phyloP scores from a whole-genome alignment of 257 asterid genomes.

The Oldenlandia corymbosa region DNA sequence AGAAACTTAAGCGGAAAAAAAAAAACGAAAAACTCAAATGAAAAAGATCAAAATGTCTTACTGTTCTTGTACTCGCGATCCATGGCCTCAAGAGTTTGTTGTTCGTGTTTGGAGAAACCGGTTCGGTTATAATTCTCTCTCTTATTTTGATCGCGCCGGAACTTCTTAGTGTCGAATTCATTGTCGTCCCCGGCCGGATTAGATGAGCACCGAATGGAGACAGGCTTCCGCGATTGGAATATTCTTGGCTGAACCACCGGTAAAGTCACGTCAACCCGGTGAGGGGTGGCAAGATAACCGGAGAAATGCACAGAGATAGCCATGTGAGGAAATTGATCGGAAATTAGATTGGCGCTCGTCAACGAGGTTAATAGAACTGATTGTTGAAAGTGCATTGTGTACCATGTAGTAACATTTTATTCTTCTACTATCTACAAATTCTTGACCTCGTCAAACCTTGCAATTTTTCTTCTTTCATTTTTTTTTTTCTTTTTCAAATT shows the following conservation, averaged over 20 bases:
- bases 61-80: slow-evolving; percentile 65
- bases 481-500: too few species aligned
- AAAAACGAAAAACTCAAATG: too few species aligned
- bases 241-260: slow-evolving; percentile 64
- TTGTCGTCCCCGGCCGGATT: slow-evolving; percentile 31
- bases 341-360: slow-evolving; percentile 30
- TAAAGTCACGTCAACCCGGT: slow-evolving; percentile 32
- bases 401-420: too few species aligned
- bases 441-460: too few species aligned
- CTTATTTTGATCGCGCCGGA: slow-evolving; percentile 77
- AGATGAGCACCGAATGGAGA: slow-evolving; percentile 53
- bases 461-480: too few species aligned
- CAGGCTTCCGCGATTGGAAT: slow-evolving; percentile 37
- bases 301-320: slow-evolving; percentile 74
- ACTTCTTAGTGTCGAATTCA: slow-evolving; percentile 74
- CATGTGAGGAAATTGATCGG: slow-evolving; percentile 27
- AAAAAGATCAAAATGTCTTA: slow-evolving; percentile 24
- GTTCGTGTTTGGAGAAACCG: slow-evolving; percentile 82
- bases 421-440: too few species aligned
- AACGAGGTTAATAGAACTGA: too few species aligned
- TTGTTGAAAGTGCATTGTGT: too few species aligned
- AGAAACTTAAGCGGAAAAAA: too few species aligned
- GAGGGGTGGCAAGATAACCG: slow-evolving; percentile 37
- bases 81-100: slow-evolving; percentile 71
- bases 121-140: slow-evolving; percentile 82